Conservation (phyloP, 1,139 yeast species). For the Sugiyamaella sp. region DNA sequence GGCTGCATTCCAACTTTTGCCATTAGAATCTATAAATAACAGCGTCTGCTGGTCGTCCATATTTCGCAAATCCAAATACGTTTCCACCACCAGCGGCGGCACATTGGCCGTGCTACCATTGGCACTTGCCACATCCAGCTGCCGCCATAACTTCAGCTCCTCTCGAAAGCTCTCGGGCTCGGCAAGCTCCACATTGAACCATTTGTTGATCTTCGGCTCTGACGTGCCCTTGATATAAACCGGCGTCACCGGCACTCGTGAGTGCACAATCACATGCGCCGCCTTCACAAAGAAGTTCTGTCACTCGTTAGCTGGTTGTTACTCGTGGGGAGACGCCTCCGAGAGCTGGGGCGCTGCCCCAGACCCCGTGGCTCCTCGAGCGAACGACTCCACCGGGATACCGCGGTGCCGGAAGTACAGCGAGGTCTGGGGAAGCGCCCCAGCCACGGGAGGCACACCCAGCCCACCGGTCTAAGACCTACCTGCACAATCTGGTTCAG, state of each 20-base stretch:
- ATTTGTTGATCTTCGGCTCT: conserved; percentile 41
- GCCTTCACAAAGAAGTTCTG: conserved; percentile 72
- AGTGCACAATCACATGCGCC: conserved; percentile 59
- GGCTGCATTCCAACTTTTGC: conserved; percentile 53
- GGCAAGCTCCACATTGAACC: conserved; percentile 68
- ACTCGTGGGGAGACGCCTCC: background rate
- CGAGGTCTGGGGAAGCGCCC: background rate
- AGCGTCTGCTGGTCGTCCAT: conserved; percentile 64
- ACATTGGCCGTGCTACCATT: conserved; percentile 36
- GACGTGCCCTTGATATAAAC: conserved; percentile 4
- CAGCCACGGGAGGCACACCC: background rate
- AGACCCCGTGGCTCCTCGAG: conserved; percentile 1
- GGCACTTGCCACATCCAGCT: conserved; percentile 33
- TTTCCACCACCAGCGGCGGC: conserved; percentile 86
- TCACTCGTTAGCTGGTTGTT: conserved; percentile 12
- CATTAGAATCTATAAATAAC: conserved; percentile 56
- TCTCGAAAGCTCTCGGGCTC: conserved; percentile 54
- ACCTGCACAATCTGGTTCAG: conserved; percentile 46
- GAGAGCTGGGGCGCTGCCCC: background rate
- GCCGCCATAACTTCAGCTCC: conserved; percentile 64
- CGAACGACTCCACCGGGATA: background rate
- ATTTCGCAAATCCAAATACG: conserved; percentile 70
- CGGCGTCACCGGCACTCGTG: conserved; percentile 39
- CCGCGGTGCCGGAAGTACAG: background rate
- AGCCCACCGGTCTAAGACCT: conserved; percentile 19